Evolutionary conservation across 2,329 filamentous ascomycete genomes (phyloP), one percentile per base, ranked within the genome.

Genomic region (Cladorrhinum sp.): DNA sequence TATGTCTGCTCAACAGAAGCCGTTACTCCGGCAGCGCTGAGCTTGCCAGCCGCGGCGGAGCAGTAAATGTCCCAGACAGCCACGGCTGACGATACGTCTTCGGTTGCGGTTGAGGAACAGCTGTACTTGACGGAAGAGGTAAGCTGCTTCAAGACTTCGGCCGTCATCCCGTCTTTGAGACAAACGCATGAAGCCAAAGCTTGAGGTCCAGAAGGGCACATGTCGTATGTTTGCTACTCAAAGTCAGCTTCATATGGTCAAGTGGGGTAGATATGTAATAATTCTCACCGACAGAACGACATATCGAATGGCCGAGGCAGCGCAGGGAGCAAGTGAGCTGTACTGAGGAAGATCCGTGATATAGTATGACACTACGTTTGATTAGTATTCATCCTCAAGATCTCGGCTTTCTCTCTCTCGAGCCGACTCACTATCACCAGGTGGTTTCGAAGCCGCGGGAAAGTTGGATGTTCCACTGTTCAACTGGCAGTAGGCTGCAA

Each of bases 111-210:
- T 24, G 73, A 76, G 2, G 71, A 71, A 63, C 81, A 84, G n/a
- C 70, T 72, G 20, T 70, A 75, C 62, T 77, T 78, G 55, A 82
- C 76, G 1, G 71, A 66, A 0, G 76, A 78, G 0, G 76, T 78
- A n/a, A 84, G 72, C 2, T 65, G 68, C 64, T 73, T 79, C 5
- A 76, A 76, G 5, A 83, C 70, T 0, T 68, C 65, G n/a, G 69
- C 71, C 1, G 74, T 74, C 72, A 83, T 78, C 22, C 77, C 76
- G 2, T 75, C 75, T 63, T 83, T 82, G 57, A 84, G 63, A 59
- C 82, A 85, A 3, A 75, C 76, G 60, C 81, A 84, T 0, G 80
- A 83, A 0, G 81, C 81, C 2, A 84, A 71, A 9, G 77, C 79
- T 62, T 80, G 73, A 0, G 80, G 78, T 0, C 79, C 81, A 0